Evolutionary conservation across 257 asterid species (phyloP).

Genomic region (Petunia axillaris): DNA sequence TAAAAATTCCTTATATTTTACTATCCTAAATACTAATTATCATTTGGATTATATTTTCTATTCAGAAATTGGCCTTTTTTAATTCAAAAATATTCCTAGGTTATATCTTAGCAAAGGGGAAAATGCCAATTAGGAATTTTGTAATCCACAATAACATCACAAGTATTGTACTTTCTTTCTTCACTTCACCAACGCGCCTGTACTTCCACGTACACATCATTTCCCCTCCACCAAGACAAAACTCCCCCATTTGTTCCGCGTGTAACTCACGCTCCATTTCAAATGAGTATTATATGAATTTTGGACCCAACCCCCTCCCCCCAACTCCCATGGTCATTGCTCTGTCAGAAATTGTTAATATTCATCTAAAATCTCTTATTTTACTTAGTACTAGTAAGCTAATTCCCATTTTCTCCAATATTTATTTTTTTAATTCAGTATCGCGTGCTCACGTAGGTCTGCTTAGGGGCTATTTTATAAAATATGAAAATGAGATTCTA

Average conservation of each 20-base stretch:
- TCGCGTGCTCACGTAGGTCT: too few species aligned
- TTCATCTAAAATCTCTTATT: neutral
- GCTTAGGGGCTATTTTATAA: too few species aligned
- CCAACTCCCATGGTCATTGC: neutral
- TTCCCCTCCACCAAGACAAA: neutral
- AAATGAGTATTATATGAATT: neutral
- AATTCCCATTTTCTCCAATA: neutral
- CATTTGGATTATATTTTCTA: neutral
- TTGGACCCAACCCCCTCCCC: neutral
- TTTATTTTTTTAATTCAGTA: neutral
- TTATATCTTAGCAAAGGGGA: neutral
- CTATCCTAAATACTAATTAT: neutral
- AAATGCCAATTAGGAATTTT: neutral
- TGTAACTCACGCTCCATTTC: slow-evolving; percentile 4
- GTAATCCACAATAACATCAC: neutral
- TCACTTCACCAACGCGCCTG: neutral
- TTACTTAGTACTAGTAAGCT: neutral
- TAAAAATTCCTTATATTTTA: neutral
- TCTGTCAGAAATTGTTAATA: neutral
- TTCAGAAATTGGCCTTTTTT: neutral
- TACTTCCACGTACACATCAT: neutral
- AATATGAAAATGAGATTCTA: slow-evolving; percentile 12
- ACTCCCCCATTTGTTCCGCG: neutral
- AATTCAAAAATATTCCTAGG: neutral
- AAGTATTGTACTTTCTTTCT: neutral